Percentiles rank a stretch among this genome's conserved stretches.
These are phyloP conservation scores for Trichoderma arundinaceum DNA, from an alignment of 2,329 filamentous ascomycete genomes.

Conservation along the genomic window DNA sequence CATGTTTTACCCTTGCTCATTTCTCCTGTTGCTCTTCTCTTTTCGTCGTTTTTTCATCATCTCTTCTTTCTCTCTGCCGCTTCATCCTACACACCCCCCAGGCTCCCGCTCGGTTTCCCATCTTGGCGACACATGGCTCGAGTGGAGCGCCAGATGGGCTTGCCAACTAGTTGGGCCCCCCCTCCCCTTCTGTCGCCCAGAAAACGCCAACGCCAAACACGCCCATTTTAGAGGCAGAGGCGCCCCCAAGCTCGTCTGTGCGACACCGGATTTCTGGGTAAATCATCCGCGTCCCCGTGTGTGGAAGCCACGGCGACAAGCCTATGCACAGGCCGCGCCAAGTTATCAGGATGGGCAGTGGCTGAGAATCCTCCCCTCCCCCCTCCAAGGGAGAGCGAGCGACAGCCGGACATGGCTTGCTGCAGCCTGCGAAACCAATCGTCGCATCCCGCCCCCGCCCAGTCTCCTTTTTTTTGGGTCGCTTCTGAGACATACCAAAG, in stretches of 20 bases:
- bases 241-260: slow-evolving; percentile 23
- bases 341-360: not conserved
- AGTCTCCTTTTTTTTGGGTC: not conserved
- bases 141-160: slow-evolving; percentile 23
- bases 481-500: not conserved
- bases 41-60: too few relatives aligned
- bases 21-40: too few relatives aligned
- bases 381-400: too few relatives aligned
- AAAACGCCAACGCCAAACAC: slow-evolving; percentile 11
- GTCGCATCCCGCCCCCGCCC: slow-evolving; percentile 12
- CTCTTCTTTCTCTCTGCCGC: not conserved
- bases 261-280: slow-evolving; percentile 29
- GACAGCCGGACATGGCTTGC: too few relatives aligned
- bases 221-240: not conserved
- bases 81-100: not conserved
- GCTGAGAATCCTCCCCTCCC: not conserved
- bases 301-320: slow-evolving; percentile 11
- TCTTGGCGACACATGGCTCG: slow-evolving; percentile 31
- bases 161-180: not conserved
- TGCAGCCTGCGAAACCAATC: slow-evolving; percentile 14
- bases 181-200: slow-evolving; percentile 3
- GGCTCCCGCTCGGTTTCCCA: slow-evolving; percentile 18
- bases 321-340: not conserved
- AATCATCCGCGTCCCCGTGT: slow-evolving; percentile 25
- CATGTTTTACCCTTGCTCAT: not conserved